Percentiles rank a stretch among this genome's conserved stretches.
These are phyloP conservation scores for Suhomyces terraborum DNA, from an alignment of 1,139 yeast genomes.

Conservation along the genomic window DNA sequence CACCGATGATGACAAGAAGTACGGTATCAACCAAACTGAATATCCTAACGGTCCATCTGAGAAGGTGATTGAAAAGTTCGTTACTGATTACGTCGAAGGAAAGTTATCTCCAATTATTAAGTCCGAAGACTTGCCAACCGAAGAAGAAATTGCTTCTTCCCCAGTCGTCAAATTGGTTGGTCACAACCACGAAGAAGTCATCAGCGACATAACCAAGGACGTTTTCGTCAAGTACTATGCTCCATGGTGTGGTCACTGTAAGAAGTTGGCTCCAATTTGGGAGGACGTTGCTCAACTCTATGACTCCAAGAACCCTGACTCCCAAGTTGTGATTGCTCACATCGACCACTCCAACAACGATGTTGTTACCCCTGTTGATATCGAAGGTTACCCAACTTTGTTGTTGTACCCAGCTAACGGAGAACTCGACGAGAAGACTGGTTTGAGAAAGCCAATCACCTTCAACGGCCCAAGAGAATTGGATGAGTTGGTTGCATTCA, in stretches of 20 bases:
- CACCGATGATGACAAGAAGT: conserved; percentile 72
- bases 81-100: conserved; percentile 65
- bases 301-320: conserved; percentile 44
- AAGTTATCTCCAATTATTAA: conserved; percentile 72
- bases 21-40: conserved; percentile 56
- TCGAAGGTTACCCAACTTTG: conserved; percentile 92
- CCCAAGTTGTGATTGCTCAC: conserved; percentile 75
- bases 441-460: conserved; percentile 62
- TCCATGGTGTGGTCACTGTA: conserved; percentile 99
- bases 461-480: conserved; percentile 76
- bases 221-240: conserved; percentile 94
- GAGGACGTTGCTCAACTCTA: conserved; percentile 80
- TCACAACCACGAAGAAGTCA: conserved; percentile 72
- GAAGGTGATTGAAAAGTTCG: conserved; percentile 56
- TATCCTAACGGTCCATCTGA: conserved; percentile 45
- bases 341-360: conserved; percentile 90
- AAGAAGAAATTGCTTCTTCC: conserved; percentile 65
- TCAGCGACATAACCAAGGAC: conserved; percentile 73
- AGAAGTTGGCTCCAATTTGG: conserved; percentile 88
- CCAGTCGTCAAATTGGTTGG: conserved; percentile 83
- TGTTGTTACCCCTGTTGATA: conserved; percentile 63
- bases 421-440: conserved; percentile 58
- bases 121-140: conserved; percentile 80
- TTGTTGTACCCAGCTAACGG: conserved; percentile 89
- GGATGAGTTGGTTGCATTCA: conserved; percentile 68